phyloP scores from a whole-genome alignment of 192 early-diverging fungal genomes.

The Coemansia sp. region DNA sequence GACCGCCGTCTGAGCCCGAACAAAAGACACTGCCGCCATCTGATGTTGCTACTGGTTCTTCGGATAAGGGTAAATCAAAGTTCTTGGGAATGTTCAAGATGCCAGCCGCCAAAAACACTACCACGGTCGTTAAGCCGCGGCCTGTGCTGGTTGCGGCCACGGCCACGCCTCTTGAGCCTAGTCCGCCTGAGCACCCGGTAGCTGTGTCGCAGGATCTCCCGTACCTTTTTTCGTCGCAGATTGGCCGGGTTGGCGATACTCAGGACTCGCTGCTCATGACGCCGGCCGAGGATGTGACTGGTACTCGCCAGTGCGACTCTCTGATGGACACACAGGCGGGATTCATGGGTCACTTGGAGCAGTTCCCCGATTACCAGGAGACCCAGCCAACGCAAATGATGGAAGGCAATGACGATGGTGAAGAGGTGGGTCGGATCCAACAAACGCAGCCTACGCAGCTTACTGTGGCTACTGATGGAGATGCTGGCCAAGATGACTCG shows the following conservation, averaged over 20 bases:
- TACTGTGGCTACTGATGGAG: slow-evolving; percentile 16
- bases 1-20: background rate
- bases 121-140: background rate
- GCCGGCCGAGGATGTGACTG: slow-evolving; percentile 18
- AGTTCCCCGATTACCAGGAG: background rate
- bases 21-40: background rate
- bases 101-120: slow-evolving; percentile 15
- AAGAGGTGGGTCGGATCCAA: slow-evolving; percentile 12
- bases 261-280: slow-evolving; percentile 57
- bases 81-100: slow-evolving; percentile 54
- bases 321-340: slow-evolving; percentile 5
- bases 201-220: slow-evolving; percentile 34
- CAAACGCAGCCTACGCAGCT: slow-evolving; percentile 27
- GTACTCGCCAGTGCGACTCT: background rate
- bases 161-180: background rate
- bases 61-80: slow-evolving; percentile 27
- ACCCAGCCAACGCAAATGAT: slow-evolving; percentile 35
- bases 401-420: slow-evolving; percentile 3
- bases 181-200: background rate
- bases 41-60: background rate
- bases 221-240: slow-evolving; percentile 32
- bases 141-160: background rate
- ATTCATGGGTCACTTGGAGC: background rate
- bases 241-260: slow-evolving; percentile 24
- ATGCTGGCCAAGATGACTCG: background rate